A percentile compares a stretch with the other conserved stretches of the same genome.
These are phyloP conservation scores for Tulasnella sp. DNA, from an alignment of 768 basidiomycete genomes.

Conservation along the genomic window DNA sequence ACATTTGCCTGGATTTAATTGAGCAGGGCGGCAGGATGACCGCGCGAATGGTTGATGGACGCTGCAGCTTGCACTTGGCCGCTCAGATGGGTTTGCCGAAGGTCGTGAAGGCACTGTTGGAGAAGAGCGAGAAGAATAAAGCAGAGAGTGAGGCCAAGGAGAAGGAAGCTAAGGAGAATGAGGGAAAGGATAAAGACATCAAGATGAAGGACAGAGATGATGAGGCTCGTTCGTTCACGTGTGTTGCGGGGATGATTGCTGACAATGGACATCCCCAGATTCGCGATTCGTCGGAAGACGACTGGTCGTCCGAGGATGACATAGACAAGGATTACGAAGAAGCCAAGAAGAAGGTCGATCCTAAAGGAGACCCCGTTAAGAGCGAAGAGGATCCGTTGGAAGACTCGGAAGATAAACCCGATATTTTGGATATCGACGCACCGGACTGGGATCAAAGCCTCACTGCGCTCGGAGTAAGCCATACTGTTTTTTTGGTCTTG, in stretches of 20 bases:
- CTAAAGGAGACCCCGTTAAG: slow-evolving; percentile 26
- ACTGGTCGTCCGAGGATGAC: slow-evolving; percentile 21
- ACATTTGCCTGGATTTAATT: slow-evolving; percentile 56
- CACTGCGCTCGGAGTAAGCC: slow-evolving; percentile 56
- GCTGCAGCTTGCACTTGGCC: slow-evolving; percentile 60
- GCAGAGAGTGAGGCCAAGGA: slow-evolving; percentile 38
- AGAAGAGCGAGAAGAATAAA: too few relatives aligned
- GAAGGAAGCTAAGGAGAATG: slow-evolving; percentile 33
- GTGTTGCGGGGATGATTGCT: slow-evolving; percentile 33
- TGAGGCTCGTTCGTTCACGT: slow-evolving; percentile 28
- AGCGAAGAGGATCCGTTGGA: slow-evolving; percentile 42
- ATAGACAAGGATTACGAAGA: slow-evolving; percentile 48
- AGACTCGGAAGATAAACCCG: slow-evolving; percentile 56
- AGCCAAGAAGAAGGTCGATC: slow-evolving; percentile 38
- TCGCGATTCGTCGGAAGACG: slow-evolving; percentile 32
- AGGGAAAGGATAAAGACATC: neutral
- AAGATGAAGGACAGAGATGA: slow-evolving; percentile 40
- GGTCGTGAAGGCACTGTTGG: too few relatives aligned
- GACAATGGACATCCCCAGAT: slow-evolving; percentile 33
- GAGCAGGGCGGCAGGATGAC: slow-evolving; percentile 61
- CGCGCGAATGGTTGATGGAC: slow-evolving; percentile 59
- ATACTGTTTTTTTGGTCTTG: neutral
- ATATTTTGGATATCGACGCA: slow-evolving; percentile 59
- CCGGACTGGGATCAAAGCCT: slow-evolving; percentile 64
- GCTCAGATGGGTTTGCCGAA: neutral